Evolutionary conservation across 139 green algal genomes (phyloP), one percentile per base, ranked within the genome.

Genomic region (Chlamydomonas incerta): DNA sequence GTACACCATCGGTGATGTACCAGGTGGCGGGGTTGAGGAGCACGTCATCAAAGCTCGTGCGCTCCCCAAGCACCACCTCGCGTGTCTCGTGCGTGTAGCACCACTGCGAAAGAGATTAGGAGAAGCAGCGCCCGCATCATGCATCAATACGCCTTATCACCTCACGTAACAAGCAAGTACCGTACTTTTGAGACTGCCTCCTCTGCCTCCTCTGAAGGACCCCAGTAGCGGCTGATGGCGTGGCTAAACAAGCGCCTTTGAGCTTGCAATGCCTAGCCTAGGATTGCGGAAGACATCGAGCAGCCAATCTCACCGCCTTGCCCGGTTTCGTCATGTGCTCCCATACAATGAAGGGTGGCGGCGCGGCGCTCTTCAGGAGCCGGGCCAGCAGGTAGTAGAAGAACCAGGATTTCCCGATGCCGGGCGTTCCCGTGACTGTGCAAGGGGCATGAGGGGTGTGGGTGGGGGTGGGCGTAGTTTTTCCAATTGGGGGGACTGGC

Each of bases 341-440:
- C 68, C 68, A 73, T 4, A 73, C 34, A 15, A 73, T 73, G 68
- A 31, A 52, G 18, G 68, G 20, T 31, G 68, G 68, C 34, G 68
- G 68, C 14, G 1, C 3, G 34, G 68, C 31, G 20, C 68, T 73
- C 18, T 73, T 73, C 34, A 73, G 34, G 34, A 73, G 68, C 34
- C 34, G 34, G 14, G 34, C 34, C 34, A 73, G 15, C 13, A 73
- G 34, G 68, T 73, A 73, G 68, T 73, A 73, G 34, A 73, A 52
- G 34, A 73, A 52, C 34, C 18, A 73, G 34, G 34, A 52, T 11
- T 52, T 73, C 34, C 65, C 65, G n/a, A 71, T 46, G n/a, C 65
- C 65, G 8, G 65, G 65, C n/a, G 65, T 71, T 6, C 65, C 68
- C 68, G 68, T 73, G 34, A 73, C 68, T 73, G 68, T n/a, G n/a